phyloP scores from a whole-genome alignment of 495 filamentous ascomycete genomes.

The Penicillium salamii region DNA sequence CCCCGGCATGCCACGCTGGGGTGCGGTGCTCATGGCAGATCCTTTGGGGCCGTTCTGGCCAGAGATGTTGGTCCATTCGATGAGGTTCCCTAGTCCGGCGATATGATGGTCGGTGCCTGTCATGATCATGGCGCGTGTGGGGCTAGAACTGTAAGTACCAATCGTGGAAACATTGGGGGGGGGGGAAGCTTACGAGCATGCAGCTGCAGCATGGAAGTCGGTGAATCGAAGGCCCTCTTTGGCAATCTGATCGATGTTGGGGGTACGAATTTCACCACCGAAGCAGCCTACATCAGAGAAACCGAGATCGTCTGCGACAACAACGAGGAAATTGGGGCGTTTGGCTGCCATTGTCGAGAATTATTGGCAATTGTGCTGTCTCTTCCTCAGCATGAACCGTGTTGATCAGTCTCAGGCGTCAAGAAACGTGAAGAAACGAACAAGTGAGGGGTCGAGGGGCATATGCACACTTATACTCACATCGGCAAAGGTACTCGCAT shows the following conservation, averaged over 20 bases:
- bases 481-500: neutral
- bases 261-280: slow-evolving; percentile 62
- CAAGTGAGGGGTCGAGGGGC: neutral
- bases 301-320: slow-evolving; percentile 61
- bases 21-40: slow-evolving; percentile 39
- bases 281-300: slow-evolving; percentile 62
- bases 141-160: slow-evolving; percentile 26
- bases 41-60: slow-evolving; percentile 46
- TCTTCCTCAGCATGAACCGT: too few relatives aligned
- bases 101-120: slow-evolving; percentile 48
- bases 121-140: slow-evolving; percentile 60
- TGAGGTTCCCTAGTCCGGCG: slow-evolving; percentile 44
- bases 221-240: slow-evolving; percentile 55
- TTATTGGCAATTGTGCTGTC: neutral
- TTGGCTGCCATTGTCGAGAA: slow-evolving; percentile 26
- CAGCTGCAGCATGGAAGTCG: slow-evolving; percentile 61
- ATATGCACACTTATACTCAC: neutral
- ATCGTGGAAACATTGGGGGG: neutral
- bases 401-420: too few relatives aligned
- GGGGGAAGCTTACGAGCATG: slow-evolving; percentile 49
- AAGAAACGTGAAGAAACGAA: neutral
- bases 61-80: slow-evolving; percentile 49
- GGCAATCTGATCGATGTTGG: slow-evolving; percentile 58
- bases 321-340: slow-evolving; percentile 61
- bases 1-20: slow-evolving; percentile 56